Conservation (phyloP, 495 filamentous ascomycete species). For the Thermothielavioides terrestris region DNA sequence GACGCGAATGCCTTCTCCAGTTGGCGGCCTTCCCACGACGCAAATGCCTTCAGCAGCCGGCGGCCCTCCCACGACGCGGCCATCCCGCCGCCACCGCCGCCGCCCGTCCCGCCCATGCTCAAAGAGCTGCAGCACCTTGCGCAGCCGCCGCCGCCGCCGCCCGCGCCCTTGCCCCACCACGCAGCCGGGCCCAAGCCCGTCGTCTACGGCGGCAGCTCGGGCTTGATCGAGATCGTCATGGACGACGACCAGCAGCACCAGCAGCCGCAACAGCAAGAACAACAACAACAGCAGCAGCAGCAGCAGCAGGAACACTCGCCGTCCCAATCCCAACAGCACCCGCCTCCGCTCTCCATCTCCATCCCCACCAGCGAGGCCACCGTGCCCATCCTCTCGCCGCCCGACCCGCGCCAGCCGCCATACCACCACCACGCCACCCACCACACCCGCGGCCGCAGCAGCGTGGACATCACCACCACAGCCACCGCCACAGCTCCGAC, state of each 20-base stretch:
- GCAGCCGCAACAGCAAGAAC: conserved; percentile 19
- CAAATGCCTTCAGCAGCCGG: conserved; percentile 17
- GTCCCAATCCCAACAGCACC: conserved; percentile 1
- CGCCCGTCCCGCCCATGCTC: conserved; percentile 52
- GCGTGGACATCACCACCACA: conserved; percentile 46
- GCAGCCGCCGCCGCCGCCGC: conserved; percentile 55
- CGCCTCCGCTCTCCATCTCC: conserved; percentile 12
- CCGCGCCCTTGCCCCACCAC: conserved; percentile 45
- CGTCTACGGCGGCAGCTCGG: conserved; percentile 44
- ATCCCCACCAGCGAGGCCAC: conserved; percentile 15
- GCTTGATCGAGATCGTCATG: conserved; percentile 67
- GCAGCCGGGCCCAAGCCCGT: conserved; percentile 22
- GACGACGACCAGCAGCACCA: conserved; percentile 47
- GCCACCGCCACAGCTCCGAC: conserved; percentile 31
- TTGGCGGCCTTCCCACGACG: conserved; percentile 47
- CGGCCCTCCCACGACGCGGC: conserved; percentile 49
- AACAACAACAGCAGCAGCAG: conserved; percentile 2
- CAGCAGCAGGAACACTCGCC: conserved; percentile 1
- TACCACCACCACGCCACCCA: no score
- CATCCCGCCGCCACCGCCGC: conserved; percentile 42
- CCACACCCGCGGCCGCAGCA: conserved; percentile 59
- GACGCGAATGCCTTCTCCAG: conserved; percentile 14
- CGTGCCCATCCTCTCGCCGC: conserved; percentile 29
- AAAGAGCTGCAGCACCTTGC: conserved; percentile 81
- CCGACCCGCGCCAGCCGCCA: conserved; percentile 32